These are phyloP conservation scores for Aquilaria agallochum DNA, from an alignment of 441 rosid species.

Conservation along the genomic window DNA sequence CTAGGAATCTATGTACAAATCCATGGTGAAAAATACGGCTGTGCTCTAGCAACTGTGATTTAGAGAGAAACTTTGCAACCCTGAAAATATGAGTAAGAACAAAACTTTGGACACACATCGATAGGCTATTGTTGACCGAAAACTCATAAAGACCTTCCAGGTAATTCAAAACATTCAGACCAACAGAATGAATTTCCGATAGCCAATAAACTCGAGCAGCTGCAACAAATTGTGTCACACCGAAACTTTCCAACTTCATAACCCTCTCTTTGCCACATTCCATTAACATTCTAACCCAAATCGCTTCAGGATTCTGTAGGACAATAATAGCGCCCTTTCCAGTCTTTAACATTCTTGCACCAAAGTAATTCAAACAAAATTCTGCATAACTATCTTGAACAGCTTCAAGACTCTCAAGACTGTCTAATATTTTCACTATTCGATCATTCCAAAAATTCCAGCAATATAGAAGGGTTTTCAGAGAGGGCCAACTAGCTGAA, in stretches of 20 bases:
- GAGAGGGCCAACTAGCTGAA: no score
- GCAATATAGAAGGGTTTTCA: slow-evolving; percentile 23
- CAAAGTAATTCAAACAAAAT: slow-evolving; percentile 48
- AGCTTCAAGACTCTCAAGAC: slow-evolving; percentile 17
- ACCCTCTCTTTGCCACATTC: slow-evolving; percentile 7
- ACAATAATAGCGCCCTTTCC: slow-evolving; percentile 16
- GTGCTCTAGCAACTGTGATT: slow-evolving; percentile 12
- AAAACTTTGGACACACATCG: slow-evolving; percentile 22
- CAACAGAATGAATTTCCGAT: slow-evolving; percentile 34
- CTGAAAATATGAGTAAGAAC: slow-evolving; percentile 20
- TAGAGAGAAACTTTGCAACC: slow-evolving; percentile 29
- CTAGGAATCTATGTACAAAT: slow-evolving; percentile 14
- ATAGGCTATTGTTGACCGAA: slow-evolving; percentile 4
- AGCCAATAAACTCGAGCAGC: slow-evolving; percentile 39
- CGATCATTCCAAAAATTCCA: slow-evolving; percentile 42
- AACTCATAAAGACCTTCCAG: slow-evolving; percentile 22
- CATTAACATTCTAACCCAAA: slow-evolving; percentile 25
- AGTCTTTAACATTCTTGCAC: slow-evolving; percentile 23
- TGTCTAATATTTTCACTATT: slow-evolving; percentile 24
- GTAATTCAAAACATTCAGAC: slow-evolving; percentile 28
- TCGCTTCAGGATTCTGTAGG: slow-evolving; percentile 28
- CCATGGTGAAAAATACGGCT: not conserved
- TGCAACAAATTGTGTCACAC: slow-evolving; percentile 25
- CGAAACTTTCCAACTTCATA: slow-evolving; percentile 14
- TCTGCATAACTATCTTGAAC: slow-evolving; percentile 22